Conservation (phyloP, 805 yeast genomes). For the Pichia californica region DNA sequence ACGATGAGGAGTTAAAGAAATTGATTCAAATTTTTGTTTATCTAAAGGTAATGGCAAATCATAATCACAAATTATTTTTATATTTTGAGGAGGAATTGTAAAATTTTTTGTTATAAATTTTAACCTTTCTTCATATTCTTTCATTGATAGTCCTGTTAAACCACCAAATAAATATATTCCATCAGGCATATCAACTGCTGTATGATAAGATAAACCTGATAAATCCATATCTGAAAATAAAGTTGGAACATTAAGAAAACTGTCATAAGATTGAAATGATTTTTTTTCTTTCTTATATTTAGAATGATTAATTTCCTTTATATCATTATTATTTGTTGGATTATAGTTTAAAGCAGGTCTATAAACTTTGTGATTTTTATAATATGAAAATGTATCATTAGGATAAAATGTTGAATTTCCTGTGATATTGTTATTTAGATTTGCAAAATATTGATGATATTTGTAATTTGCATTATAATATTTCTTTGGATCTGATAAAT, state of each 20-base stretch:
- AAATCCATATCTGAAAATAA: constrained; percentile 34
- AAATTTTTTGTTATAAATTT: constrained; percentile 27
- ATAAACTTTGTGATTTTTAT: constrained; percentile 10
- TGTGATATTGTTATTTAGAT: constrained; percentile 1
- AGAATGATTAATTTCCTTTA: not conserved
- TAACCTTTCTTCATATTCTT: constrained; percentile 22
- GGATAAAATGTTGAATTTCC: not conserved
- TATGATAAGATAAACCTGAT: constrained; percentile 40
- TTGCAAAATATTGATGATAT: constrained; percentile 21
- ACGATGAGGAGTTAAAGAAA: constrained; percentile 35
- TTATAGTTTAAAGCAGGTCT: constrained; percentile 3
- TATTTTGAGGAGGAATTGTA: constrained; percentile 28
- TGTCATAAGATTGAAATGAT: constrained; percentile 14
- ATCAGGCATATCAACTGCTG: constrained; percentile 33
- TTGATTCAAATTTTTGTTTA: constrained; percentile 34
- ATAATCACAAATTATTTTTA: constrained; percentile 26
- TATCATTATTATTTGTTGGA: not conserved
- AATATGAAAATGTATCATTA: constrained; percentile 4
- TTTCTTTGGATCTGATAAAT: constrained; percentile 5
- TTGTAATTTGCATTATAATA: constrained; percentile 8
- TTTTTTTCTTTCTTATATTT: constrained; percentile 11
- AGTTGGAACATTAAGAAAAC: constrained; percentile 28
- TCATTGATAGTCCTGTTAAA: constrained; percentile 17
- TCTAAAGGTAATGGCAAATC: constrained; percentile 43
- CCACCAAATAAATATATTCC: constrained; percentile 44